These are phyloP conservation scores for Chionographis japonica DNA, from an alignment of 106 monocot genomes.

Conservation along the genomic window DNA sequence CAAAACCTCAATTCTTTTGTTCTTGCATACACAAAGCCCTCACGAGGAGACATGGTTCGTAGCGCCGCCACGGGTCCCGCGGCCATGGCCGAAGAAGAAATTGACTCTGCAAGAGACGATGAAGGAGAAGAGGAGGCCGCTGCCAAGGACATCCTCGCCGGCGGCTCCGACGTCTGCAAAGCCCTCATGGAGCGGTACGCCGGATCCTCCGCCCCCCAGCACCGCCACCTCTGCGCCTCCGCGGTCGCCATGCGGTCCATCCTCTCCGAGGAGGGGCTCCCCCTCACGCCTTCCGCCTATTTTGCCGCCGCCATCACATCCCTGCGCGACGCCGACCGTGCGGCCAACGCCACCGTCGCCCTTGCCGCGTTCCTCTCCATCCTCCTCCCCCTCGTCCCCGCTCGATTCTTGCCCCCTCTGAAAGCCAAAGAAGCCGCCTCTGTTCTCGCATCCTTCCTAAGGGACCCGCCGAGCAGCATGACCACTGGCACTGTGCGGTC, in stretches of 20 bases:
- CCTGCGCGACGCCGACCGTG: slow-evolving; percentile 21
- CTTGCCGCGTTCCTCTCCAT: slow-evolving; percentile 54
- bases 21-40: too few relatives aligned
- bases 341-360: slow-evolving; percentile 29
- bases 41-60: slow-evolving; percentile 1
- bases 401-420: slow-evolving; percentile 17
- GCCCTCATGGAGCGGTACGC: slow-evolving; percentile 69
- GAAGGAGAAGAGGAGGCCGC: slow-evolving; percentile 12
- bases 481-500: slow-evolving; percentile 58
- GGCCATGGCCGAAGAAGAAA: not conserved
- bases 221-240: slow-evolving; percentile 88
- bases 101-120: not conserved
- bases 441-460: slow-evolving; percentile 19
- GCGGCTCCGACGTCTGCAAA: slow-evolving; percentile 39
- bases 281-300: slow-evolving; percentile 70
- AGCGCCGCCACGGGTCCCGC: not conserved
- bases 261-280: slow-evolving; percentile 64
- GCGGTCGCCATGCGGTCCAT: slow-evolving; percentile 84
- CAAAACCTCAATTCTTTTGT: too few relatives aligned
- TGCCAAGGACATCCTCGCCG: not conserved
- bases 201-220: slow-evolving; percentile 73
- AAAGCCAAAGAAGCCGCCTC: slow-evolving; percentile 52
- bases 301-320: slow-evolving; percentile 67
- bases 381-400: slow-evolving; percentile 30
- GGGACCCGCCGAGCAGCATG: not conserved